These are phyloP conservation scores for Cicer judaicum DNA, from an alignment of 306 rosid genomes.

Conservation along the genomic window DNA sequence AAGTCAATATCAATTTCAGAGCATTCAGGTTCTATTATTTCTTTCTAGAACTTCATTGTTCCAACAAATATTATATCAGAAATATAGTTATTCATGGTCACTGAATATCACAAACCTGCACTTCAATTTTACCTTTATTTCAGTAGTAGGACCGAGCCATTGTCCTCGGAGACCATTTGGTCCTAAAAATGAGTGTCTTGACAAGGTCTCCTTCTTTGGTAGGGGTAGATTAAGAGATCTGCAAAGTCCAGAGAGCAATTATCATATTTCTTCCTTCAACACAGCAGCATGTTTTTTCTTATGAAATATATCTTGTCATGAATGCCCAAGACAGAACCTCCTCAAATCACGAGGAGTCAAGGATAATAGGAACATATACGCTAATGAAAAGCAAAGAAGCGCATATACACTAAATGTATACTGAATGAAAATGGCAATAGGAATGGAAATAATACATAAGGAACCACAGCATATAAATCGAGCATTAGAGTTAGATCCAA, in stretches of 20 bases:
- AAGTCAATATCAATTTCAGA: constrained; percentile 26
- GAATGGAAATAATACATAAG: constrained; percentile 30
- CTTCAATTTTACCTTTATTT: constrained; percentile 64
- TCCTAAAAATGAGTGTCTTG: constrained; percentile 95
- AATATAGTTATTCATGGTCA: constrained; percentile 30
- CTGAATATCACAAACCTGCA: constrained; percentile 13
- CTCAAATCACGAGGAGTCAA: constrained; percentile 8
- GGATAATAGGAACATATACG: constrained; percentile 20
- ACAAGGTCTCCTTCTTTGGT: constrained; percentile 92
- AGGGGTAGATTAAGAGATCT: constrained; percentile 70
- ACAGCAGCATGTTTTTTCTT: constrained; percentile 11
- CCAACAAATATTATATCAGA: constrained; percentile 29
- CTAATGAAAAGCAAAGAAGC: constrained; percentile 23
- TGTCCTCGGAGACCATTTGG: constrained; percentile 92
- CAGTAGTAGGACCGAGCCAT: constrained; percentile 84
- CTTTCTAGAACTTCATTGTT: constrained; percentile 10
- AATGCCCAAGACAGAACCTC: constrained; percentile 35
- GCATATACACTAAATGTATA: constrained; percentile 16
- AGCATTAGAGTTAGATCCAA: constrained; percentile 34
- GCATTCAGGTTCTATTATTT: constrained; percentile 16
- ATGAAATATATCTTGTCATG: constrained; percentile 26
- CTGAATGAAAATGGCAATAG: constrained; percentile 28
- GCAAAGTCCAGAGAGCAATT: constrained; percentile 46
- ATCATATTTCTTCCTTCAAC: constrained; percentile 28
- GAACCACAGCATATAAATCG: constrained; percentile 24